Base-by-base conservation (phyloP, 805 yeast genomes). In the Candida montana region DNA sequence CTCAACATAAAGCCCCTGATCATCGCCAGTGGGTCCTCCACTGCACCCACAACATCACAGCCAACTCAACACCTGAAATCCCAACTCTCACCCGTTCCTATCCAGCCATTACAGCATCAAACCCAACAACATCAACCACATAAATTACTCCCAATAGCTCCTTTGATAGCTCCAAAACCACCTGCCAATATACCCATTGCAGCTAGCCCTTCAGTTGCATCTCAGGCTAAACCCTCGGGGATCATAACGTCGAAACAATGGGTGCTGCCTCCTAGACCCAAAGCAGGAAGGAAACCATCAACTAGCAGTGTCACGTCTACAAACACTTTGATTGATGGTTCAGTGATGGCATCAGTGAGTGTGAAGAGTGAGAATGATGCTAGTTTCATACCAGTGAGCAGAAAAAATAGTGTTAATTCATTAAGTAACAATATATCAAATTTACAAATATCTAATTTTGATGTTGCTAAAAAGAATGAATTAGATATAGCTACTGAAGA, bases 181-280 rank as follows among this genome's bases (percentile, higher is more conserved):
- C 15, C 39, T 6, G 6, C 24, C 21, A 35, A 13, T 12, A 26
- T n/a, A 18, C 18, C 8, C 36, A 50, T 52, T 52, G 80, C 91
- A 1, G 79, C 87, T 35, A 81, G 81, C 53, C 80, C 77, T 55
- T 88, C 82, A 10, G 64, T 83, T 30, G 95, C 93, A 3, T 93
- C 93, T 13, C 82, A 84, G 49, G 83, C 86, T 1, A 77, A 76
- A 50, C 79, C 79, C 1, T 46, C 51, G 40, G 23, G 31, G n/a
- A 34, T 34, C 45, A 47, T 45, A 40, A 49, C 91, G 1, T 81
- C 89, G 38, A 82, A 82, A 55, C 80, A 78, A 55, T 87, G 93
- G 90, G 90, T 83, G 7, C 64, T 84, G 26, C 95, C 95, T 4
- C 95, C 95, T 10, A 68, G 93, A 49, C 93, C 95, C 21, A 81